A percentile compares a stretch with the other conserved stretches of the same genome.
These are phyloP conservation scores for Teratosphaeria pseudoeucalypti DNA, from an alignment of 2,329 filamentous ascomycete genomes.

Conservation along the genomic window DNA sequence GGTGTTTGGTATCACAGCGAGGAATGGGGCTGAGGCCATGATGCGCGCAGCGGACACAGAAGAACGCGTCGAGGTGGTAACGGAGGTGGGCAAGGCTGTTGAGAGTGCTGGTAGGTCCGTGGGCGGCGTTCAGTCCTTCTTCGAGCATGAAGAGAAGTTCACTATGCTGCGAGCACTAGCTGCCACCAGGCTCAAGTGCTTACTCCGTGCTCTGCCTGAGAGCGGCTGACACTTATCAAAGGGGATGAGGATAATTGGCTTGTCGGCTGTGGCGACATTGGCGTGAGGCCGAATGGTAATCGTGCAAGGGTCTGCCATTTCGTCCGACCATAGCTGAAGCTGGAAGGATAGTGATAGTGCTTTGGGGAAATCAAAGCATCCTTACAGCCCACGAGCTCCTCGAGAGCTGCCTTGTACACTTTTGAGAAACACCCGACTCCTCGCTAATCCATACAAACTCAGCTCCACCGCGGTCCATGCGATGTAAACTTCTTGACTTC, in stretches of 20 bases:
- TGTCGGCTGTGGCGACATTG: too few relatives aligned
- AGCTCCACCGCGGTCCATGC: not conserved
- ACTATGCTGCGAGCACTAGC: not conserved
- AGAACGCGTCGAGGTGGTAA: not conserved
- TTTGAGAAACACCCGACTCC: not conserved
- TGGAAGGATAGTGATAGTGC: too few relatives aligned
- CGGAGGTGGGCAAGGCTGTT: too few relatives aligned
- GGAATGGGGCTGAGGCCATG: not conserved
- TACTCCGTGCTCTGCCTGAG: too few relatives aligned
- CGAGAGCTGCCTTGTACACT: not conserved
- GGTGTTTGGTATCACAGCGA: not conserved
- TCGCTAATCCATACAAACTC: not conserved
- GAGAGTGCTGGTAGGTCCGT: not conserved
- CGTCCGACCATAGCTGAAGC: too few relatives aligned
- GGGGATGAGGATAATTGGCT: too few relatives aligned
- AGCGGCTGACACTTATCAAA: too few relatives aligned
- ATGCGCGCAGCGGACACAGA: not conserved
- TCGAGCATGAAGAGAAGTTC: not conserved
- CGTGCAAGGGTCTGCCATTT: too few relatives aligned
- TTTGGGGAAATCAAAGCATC: not conserved
- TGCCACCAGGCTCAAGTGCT: too few relatives aligned
- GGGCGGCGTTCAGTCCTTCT: not conserved
- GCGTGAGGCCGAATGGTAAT: too few relatives aligned
- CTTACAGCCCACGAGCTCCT: not conserved
- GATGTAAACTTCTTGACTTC: not conserved